A percentile compares a stretch with the other conserved stretches of the same genome.
Conservation (phyloP, 2,329 filamentous ascomycete species). For the Aphanoascus verrucosus region DNA sequence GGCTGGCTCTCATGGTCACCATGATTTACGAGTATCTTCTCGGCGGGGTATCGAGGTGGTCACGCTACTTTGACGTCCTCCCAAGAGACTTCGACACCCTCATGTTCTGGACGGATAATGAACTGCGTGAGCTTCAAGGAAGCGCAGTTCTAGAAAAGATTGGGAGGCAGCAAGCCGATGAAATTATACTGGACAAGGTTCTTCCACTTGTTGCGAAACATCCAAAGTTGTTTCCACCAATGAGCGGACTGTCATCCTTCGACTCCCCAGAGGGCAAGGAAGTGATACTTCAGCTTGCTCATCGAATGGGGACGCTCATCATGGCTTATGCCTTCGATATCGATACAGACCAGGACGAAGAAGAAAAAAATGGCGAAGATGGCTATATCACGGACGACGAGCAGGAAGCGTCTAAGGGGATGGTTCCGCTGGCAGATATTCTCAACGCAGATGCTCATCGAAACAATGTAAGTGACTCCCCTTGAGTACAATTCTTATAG, state of each 20-base stretch:
- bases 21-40: slow-evolving; percentile 65
- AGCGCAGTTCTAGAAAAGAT: slow-evolving; percentile 68
- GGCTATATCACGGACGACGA: slow-evolving; percentile 51
- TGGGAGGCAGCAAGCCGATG: slow-evolving; percentile 60
- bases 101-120: slow-evolving; percentile 73
- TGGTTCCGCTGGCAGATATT: slow-evolving; percentile 85
- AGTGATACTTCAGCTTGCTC: slow-evolving; percentile 49
- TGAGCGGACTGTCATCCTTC: slow-evolving; percentile 32
- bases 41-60: slow-evolving; percentile 56
- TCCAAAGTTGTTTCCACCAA: slow-evolving; percentile 33
- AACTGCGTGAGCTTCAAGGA: slow-evolving; percentile 63
- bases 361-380: slow-evolving; percentile 42
- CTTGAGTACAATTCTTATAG: background rate
- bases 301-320: slow-evolving; percentile 75
- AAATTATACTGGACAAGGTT: slow-evolving; percentile 52
- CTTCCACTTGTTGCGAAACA: slow-evolving; percentile 42
- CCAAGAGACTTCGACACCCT: slow-evolving; percentile 66
- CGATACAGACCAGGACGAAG: slow-evolving; percentile 47
- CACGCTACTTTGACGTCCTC: slow-evolving; percentile 65
- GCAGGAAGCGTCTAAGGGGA: slow-evolving; percentile 62
- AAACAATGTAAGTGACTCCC: slow-evolving; percentile 56
- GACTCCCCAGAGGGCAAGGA: slow-evolving; percentile 33
- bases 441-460: slow-evolving; percentile 74
- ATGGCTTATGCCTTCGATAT: slow-evolving; percentile 93
- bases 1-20: slow-evolving; percentile 58